phyloP scores from a whole-genome alignment of 768 basidiomycete species.

The Wakefieldia striispora region DNA sequence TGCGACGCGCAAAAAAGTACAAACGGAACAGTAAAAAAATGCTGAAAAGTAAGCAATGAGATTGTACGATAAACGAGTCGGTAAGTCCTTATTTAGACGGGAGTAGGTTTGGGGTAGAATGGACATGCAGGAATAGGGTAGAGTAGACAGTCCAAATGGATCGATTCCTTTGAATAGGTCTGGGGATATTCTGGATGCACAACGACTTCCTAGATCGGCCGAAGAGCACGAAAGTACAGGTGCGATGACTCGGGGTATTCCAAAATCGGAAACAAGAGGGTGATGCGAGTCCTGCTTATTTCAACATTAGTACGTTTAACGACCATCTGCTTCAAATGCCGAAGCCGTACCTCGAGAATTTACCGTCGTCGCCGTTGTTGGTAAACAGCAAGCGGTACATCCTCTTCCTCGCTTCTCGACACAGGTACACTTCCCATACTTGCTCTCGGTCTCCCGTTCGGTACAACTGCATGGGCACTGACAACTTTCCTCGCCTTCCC shows the following conservation, averaged over 20 bases:
- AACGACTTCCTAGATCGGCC: slow-evolving; percentile 25
- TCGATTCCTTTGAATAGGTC: slow-evolving; percentile 15
- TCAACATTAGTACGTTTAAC: slow-evolving; percentile 5
- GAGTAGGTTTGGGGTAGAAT: slow-evolving; percentile 22
- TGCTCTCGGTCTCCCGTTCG: slow-evolving; percentile 42
- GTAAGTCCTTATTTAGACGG: slow-evolving; percentile 22
- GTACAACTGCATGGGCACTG: slow-evolving; percentile 60
- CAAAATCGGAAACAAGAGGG: background rate
- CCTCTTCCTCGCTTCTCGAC: slow-evolving; percentile 62
- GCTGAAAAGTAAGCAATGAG: slow-evolving; percentile 27
- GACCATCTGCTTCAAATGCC: background rate
- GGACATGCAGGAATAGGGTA: slow-evolving; percentile 24
- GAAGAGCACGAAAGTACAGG: slow-evolving; percentile 3
- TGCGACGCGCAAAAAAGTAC: slow-evolving; percentile 9
- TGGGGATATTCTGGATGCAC: slow-evolving; percentile 27
- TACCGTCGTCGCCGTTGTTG: slow-evolving; percentile 68
- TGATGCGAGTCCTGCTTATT: slow-evolving; percentile 4
- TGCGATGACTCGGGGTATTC: slow-evolving; percentile 5
- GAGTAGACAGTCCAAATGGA: slow-evolving; percentile 20
- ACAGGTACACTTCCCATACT: slow-evolving; percentile 34
- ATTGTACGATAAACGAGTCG: slow-evolving; percentile 31
- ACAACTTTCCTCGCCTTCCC: slow-evolving; percentile 61
- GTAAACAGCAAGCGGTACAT: slow-evolving; percentile 75
- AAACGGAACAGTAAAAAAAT: slow-evolving; percentile 9
- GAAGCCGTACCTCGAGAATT: slow-evolving; percentile 15